phyloP scores from a whole-genome alignment of 805 yeast genomes.

The Sugiyamaella floridensis region DNA sequence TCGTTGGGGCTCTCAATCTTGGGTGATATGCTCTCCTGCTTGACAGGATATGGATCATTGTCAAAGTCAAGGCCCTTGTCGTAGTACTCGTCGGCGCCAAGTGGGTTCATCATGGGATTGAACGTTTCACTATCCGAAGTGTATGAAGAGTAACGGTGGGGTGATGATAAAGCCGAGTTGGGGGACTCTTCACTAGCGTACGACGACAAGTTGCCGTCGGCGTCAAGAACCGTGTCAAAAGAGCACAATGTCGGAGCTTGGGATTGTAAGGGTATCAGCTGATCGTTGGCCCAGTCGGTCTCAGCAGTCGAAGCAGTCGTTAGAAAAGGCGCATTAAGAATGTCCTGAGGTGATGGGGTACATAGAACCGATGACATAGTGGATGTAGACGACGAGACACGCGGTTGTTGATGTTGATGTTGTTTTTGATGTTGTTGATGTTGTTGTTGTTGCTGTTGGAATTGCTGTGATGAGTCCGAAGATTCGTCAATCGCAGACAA shows the following conservation, averaged over 20 bases:
- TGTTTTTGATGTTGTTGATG: not conserved
- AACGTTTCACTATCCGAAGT: not conserved
- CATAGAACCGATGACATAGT: slow-evolving; percentile 3
- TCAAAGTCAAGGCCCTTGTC: not conserved
- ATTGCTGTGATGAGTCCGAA: not conserved
- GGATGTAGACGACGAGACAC: not conserved
- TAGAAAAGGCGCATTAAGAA: slow-evolving; percentile 2
- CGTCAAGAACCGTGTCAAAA: not conserved
- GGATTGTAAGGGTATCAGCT: not conserved
- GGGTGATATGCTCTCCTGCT: slow-evolving; percentile 3
- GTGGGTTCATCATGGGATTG: not conserved
- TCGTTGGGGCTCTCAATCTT: not conserved
- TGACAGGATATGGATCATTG: not conserved
- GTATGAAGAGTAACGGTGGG: not conserved
- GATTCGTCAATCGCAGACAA: slow-evolving; percentile 13
- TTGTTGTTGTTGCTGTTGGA: not conserved
- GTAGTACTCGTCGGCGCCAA: not conserved
- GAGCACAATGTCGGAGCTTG: not conserved
- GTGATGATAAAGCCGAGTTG: not conserved
- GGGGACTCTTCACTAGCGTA: not conserved
- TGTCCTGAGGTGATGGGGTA: slow-evolving; percentile 15
- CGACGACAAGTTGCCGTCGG: not conserved
- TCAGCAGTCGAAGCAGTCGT: not conserved
- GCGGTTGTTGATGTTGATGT: not conserved
- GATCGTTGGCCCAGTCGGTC: not conserved